Conservation (phyloP, 805 yeast genomes). For the Saitoella complicata region DNA sequence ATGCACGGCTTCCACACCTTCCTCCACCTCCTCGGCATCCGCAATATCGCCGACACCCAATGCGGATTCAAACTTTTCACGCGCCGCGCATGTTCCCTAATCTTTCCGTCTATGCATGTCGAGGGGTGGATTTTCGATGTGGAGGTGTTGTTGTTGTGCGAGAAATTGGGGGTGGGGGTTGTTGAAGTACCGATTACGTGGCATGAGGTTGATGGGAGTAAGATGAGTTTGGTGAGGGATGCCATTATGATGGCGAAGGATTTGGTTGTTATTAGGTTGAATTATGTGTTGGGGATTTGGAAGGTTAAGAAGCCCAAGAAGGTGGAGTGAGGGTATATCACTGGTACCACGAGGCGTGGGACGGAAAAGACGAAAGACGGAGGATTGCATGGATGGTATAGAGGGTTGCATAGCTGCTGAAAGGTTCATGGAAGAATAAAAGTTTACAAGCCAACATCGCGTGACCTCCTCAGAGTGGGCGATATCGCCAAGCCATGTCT, state of each 20-base stretch:
- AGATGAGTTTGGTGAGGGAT: constrained; percentile 82
- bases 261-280: constrained; percentile 74
- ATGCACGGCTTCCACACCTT: constrained; percentile 86
- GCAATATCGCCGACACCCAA: constrained; percentile 81
- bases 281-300: constrained; percentile 67
- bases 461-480: too few relatives aligned
- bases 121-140: constrained; percentile 99
- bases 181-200: constrained; percentile 77
- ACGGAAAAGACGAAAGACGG: too few relatives aligned
- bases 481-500: too few relatives aligned
- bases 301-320: background rate
- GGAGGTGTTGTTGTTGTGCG: constrained; percentile 70
- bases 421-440: too few relatives aligned
- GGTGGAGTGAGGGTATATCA: background rate
- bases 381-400: too few relatives aligned
- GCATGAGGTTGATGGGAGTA: constrained; percentile 95
- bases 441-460: too few relatives aligned
- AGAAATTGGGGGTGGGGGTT: constrained; percentile 48
- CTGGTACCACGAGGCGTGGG: too few relatives aligned
- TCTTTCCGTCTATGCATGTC: constrained; percentile 85
- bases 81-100: constrained; percentile 40
- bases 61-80: constrained; percentile 94
- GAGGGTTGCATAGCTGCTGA: too few relatives aligned
- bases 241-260: constrained; percentile 88
- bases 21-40: constrained; percentile 76